These are phyloP conservation scores for Clonostachys rhizophaga DNA, from an alignment of 2,329 filamentous ascomycete species.

Conservation along the genomic window DNA sequence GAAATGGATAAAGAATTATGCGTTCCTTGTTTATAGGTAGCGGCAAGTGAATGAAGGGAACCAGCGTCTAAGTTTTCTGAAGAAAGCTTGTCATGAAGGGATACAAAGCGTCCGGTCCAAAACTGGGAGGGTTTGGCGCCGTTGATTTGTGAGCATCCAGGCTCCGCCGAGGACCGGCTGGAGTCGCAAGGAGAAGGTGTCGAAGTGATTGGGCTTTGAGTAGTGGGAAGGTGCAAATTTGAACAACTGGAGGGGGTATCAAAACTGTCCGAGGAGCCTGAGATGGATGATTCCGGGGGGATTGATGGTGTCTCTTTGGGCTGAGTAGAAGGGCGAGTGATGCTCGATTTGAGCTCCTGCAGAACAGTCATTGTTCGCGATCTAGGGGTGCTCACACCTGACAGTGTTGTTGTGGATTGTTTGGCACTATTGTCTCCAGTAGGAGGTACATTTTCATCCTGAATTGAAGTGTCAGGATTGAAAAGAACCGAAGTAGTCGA, in stretches of 20 bases:
- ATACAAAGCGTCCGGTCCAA: constrained; percentile 58
- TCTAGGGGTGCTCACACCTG: constrained; percentile 23
- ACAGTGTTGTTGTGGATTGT: background rate
- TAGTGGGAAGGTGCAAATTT: constrained; percentile 4
- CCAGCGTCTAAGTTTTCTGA: constrained; percentile 9
- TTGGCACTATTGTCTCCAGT: constrained; percentile 1
- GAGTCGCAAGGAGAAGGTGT: constrained; percentile 1
- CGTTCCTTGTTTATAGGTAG: background rate
- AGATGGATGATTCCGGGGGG: constrained; percentile 4
- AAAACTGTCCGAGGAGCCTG: constrained; percentile 8
- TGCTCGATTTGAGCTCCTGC: constrained; percentile 36
- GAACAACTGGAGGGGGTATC: constrained; percentile 8
- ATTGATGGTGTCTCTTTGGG: constrained; percentile 2
- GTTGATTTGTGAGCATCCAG: constrained; percentile 23
- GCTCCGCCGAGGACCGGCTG: constrained; percentile 5
- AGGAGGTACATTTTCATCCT: constrained; percentile 19
- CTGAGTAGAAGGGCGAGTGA: constrained; percentile 26
- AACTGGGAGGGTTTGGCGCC: constrained; percentile 43
- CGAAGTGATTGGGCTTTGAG: background rate
- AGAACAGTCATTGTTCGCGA: constrained; percentile 39
- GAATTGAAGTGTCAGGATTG: constrained; percentile 3
- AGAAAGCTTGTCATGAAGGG: constrained; percentile 44
- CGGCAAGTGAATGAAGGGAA: background rate
- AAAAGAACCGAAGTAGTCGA: constrained; percentile 7
- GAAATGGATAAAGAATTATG: background rate